Evolutionary conservation across 2,329 filamentous ascomycete species (phyloP), one percentile per base, ranked within the genome.

Genomic region (Nigrospora sphaerica): DNA sequence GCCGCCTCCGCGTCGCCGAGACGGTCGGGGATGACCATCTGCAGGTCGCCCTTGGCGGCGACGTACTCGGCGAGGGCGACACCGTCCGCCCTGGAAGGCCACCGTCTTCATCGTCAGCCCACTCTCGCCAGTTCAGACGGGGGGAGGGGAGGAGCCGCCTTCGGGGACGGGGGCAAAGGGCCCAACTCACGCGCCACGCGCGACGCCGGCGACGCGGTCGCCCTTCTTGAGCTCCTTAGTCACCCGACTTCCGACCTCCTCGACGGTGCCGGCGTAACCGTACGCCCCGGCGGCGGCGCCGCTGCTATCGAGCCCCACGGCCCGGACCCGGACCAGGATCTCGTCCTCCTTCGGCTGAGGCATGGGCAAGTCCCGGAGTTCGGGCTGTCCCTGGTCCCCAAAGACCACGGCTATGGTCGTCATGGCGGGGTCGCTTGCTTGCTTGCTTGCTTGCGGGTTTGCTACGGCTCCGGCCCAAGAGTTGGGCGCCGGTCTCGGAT

Each of bases 211-310:
- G 32, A 77, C 61, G 36, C 73, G 66, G 49, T 79, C 74, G 3
- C 75, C 75, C 45, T 66, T 67, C 54, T 66, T 66, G 48, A 74
- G 68, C 6, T 56, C 46, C 50, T 68, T 68, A 14, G 59, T 69
- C 17, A 72, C 68, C 32, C 64, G 64, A 4, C 54, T 45, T 10
- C 73, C 74, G 19, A 77, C 62, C 44, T 70, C 66, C 34, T 72
- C 66, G 3, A 78, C 67, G 13, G 69, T 55, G 35, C 74, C 73
- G 28, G 68, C 65, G 46, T 68, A 76, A 54, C 77, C 74, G 45
- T 66, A 71, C n/a, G 23, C 5, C 5, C 72, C 72, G 33, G 63
- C 43, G 19, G 53, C 51, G 33, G 48, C 19, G 14, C 58, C 57
- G 41, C n/a, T n/a, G n/a, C n/a, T n/a, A n/a, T 68, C 67, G 36